A percentile compares a stretch with the other conserved stretches of the same genome.
These are phyloP conservation scores for Suaeda aralocaspica DNA, from an alignment of 148 eudicot genomes.

Conservation along the genomic window DNA sequence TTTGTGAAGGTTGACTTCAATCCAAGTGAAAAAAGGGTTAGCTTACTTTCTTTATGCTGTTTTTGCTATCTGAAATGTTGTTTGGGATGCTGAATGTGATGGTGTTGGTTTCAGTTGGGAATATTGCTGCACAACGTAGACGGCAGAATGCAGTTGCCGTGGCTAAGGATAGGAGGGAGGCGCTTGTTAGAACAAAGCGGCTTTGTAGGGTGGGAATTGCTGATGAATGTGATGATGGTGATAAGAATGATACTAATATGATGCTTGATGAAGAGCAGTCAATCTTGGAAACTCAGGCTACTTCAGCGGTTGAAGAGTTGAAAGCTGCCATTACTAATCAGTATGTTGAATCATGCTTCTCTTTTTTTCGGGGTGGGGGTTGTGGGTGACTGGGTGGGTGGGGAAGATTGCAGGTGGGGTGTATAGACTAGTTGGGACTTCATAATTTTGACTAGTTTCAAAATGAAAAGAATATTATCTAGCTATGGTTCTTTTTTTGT, in stretches of 20 bases:
- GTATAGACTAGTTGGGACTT: no score
- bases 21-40: neutral
- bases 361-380: no score
- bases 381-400: no score
- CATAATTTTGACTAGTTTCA: no score
- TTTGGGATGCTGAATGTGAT: slow-evolving; percentile 2
- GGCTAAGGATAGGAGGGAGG: slow-evolving; percentile 86
- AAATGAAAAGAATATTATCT: no score
- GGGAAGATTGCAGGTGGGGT: no score
- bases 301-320: slow-evolving; percentile 71
- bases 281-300: slow-evolving; percentile 64
- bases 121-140: slow-evolving; percentile 60
- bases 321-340: slow-evolving; percentile 52
- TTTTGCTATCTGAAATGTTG: neutral
- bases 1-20: neutral
- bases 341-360: no score
- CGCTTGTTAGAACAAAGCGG: slow-evolving; percentile 78
- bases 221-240: slow-evolving; percentile 28
- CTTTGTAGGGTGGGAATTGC: slow-evolving; percentile 73
- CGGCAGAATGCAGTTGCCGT: slow-evolving; percentile 69
- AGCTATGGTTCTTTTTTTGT: neutral
- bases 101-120: slow-evolving; percentile 56
- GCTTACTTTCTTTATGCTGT: neutral
- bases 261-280: slow-evolving; percentile 78
- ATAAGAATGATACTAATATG: slow-evolving; percentile 53